Evolutionary conservation across 2,329 filamentous ascomycete species (phyloP), one percentile per base, ranked within the genome.

Genomic region (Setomelanomma holmii): DNA sequence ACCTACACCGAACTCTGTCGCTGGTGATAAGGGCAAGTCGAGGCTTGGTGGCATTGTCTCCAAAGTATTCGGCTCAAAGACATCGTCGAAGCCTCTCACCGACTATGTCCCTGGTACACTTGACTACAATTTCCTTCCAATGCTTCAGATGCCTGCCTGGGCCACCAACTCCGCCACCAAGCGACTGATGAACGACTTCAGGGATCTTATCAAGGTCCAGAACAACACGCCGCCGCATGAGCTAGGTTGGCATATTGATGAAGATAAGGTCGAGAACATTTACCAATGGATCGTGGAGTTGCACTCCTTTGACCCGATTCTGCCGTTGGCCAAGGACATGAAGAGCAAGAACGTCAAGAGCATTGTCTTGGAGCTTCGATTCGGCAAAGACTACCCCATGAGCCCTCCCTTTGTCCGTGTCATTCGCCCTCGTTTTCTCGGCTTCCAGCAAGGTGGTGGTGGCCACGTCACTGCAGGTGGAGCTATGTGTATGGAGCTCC

Each of bases 241-340:
- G 53, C 81, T 96, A 0, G 93, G 93, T 14, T 96, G 92, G 91
- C 91, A 91, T 67, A 86, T 96, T 49, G 84, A 96, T 65, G 76
- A 82, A 12, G 78, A 80, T 11, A 82, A 84, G 43, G 78, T 93
- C 33, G 82, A 79, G 5, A 96, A 93, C 65, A 81, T 92, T 56
- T 96, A 95, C 66, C 91, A 96, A 66, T 96, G 92, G 92, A 91
- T 96, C 52, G 86, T 96, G 5, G 90, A 96, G 71, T 78, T 97
- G 1, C 93, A 96, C 71, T 90, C 88, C 38, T 96, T 96, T 65
- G 88, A 91, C 20, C 58, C 77, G 0, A 71, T 76, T 1, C 79
- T 95, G 0, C 90, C 89, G 1, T 79, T 97, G 1, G 87, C 89
- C 0, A 69, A 82, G 46, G 92, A 96, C 67, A 91, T 96, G 85